phyloP scores from a whole-genome alignment of 345 rosid genomes.

The Angophora floribunda region DNA sequence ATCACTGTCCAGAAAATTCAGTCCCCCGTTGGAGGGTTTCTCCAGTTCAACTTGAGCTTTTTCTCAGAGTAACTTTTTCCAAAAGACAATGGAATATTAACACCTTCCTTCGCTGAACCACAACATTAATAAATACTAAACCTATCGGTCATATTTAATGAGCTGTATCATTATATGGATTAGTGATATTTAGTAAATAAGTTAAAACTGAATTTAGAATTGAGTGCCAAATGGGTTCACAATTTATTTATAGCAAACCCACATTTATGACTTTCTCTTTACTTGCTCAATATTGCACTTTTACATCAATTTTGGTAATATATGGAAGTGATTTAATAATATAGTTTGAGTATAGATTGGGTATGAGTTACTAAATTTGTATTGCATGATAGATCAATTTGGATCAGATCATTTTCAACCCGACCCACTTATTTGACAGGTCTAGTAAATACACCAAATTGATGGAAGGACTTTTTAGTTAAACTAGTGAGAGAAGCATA shows the following conservation, averaged over 20 bases:
- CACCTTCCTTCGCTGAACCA: neutral
- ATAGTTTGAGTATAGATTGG: accelerated
- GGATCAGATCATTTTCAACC: neutral
- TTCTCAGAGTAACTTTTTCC: neutral
- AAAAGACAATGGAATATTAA: neutral
- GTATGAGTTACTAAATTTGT: neutral
- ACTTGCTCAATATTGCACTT: neutral
- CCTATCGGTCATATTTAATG: neutral
- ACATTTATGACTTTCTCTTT: neutral
- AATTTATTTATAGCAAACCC: neutral
- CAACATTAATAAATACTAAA: neutral
- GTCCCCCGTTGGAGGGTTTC: neutral
- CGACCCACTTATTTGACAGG: accelerated
- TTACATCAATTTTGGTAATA: neutral
- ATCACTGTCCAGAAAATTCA: neutral
- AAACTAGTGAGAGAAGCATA: neutral
- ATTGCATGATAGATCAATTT: too few species aligned
- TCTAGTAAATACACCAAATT: neutral
- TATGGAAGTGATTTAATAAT: neutral
- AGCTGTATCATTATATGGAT: accelerated
- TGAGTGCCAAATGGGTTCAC: accelerated
- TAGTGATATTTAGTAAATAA: neutral
- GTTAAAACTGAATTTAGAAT: neutral
- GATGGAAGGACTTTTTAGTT: neutral
- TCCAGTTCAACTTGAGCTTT: neutral